Conservation (phyloP, 1,284 basidiomycete genomes). For the Rhodotorula sp. region DNA sequence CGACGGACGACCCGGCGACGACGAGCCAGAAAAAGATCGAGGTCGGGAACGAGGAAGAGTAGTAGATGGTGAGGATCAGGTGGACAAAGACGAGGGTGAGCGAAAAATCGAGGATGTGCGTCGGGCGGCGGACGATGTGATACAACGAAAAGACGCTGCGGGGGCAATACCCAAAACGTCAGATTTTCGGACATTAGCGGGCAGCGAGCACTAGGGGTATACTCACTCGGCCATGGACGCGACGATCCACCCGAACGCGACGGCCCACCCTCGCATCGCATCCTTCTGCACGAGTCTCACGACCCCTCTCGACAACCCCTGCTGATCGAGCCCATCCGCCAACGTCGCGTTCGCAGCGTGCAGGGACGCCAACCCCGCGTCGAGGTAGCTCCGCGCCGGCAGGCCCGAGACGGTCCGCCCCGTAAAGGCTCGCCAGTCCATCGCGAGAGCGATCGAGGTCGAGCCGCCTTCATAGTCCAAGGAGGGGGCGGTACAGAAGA, state of each 20-base stretch:
- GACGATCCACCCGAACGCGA: conserved; percentile 75
- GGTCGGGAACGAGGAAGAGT: conserved; percentile 78
- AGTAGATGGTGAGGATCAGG: conserved; percentile 86
- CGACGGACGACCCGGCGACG: conserved; percentile 65
- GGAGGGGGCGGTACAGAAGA: conserved; percentile 70
- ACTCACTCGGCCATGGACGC: conserved; percentile 77
- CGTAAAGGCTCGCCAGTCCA: conserved; percentile 96
- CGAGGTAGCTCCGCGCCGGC: conserved; percentile 48
- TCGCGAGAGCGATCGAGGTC: conserved; percentile 82
- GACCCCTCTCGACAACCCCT: conserved; percentile 16
- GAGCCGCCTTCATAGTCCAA: conserved; percentile 82
- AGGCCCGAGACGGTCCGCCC: conserved; percentile 65
- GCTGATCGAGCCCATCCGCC: conserved; percentile 4
- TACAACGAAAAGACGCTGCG: conserved; percentile 82
- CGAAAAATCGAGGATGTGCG: conserved; percentile 90
- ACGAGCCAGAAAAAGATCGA: conserved; percentile 86
- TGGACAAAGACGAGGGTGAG: conserved; percentile 87
- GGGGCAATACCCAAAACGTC: background rate
- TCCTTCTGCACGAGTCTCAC: conserved; percentile 28
- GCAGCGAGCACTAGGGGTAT: background rate
- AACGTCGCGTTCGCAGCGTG: conserved; percentile 6
- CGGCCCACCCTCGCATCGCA: conserved; percentile 76
- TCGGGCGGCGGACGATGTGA: conserved; percentile 79
- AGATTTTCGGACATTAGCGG: background rate
- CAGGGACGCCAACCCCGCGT: conserved; percentile 52